Evolutionary conservation across 768 basidiomycete genomes (phyloP), one percentile per base, ranked within the genome.

Genomic region (Naematelia encephala): DNA sequence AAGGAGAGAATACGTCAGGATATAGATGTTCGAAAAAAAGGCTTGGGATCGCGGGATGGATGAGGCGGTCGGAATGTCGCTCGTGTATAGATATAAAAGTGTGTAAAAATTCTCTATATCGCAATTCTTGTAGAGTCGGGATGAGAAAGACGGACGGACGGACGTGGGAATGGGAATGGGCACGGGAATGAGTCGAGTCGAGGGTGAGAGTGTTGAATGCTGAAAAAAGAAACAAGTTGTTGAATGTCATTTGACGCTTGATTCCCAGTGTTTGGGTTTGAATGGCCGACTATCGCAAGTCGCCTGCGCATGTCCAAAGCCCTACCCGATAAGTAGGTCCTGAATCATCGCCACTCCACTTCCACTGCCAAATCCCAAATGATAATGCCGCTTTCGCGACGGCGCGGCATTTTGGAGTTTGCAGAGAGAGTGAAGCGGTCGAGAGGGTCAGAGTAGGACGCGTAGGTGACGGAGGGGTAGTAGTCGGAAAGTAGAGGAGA

Each of bases 1-100:
- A n/a, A n/a, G n/a, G n/a, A n/a, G n/a, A n/a, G n/a, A n/a, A n/a
- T n/a, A n/a, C 26, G 42, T 39, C 23, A 53, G n/a, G 21, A 46
- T 27, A 27, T 28, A 25, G 54, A 49, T 22, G 42, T 49, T n/a
- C 14, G 30, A 43, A 48, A 44, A 46, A 47, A 30, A 47, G 23
- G 49, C 19, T 43, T 27, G 55, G 47, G 60, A 42, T 69, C 61
- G 72, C 75, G 75, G 75, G 75, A 77, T 77, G 75, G 73, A 77
- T 77, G 75, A 77, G 75, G 75, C 75, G 75, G 75, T 70, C 70
- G 57, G 51, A n/a, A 53, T 47, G 43, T 55, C 46, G 53, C 34
- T 23, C 29, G 29, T 29, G 23, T 19, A 23, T 29, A 29, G 19
- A 34, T 19, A 12, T 34, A 1, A 45, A 26, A 54, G 52, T 14